Base-by-base conservation (phyloP, 1,284 basidiomycete species). In the Afroboletus lepidellus region DNA sequence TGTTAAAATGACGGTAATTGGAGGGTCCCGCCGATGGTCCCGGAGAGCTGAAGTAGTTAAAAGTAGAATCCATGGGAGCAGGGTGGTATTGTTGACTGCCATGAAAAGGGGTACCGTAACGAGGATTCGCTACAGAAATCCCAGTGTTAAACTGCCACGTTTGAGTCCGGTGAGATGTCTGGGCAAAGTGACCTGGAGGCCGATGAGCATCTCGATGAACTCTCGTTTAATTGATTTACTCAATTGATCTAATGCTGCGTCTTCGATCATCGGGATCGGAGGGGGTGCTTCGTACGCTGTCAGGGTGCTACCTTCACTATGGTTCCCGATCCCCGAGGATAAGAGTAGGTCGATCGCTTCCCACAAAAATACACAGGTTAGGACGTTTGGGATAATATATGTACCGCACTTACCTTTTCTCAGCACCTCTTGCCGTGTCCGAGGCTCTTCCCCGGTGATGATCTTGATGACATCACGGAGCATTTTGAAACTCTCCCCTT, bases 401-500 rank as follows among this genome's bases (percentile, higher is more conserved):
- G 16, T 13, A 43, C 20, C 32, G 20, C 32, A 37, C 8, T 18
- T 18, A 65, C 63, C 61, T 63, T 55, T 57, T 6, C 6, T 50
- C 4, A 65, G 45, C 41, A 50, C 47, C 16, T 65, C 66, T 1
- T 56, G 34, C 1, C 63, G 61, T 9, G 50, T 65, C 15, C 37
- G 48, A 1, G 27, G 48, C 3, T 60, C 57, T 29, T 52, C 47
- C 27, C 54, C 54, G 2, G 60, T 66, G 20, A 57, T 37, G 13
- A 33, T 41, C 30, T 41, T 54, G 29, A 68, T 57, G 21, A 50
- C 30, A 8, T 53, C 50, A 2, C 62, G 55, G 18, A 65, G 64
- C 3, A 9, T 33, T 9, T 47, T 51, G 21, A 69, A 63, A 50
- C 41, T 42, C 5, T 54, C 55, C 8, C 25, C 32, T 25, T 65